Evolutionary conservation across 2,329 filamentous ascomycete genomes (phyloP), one percentile per base, ranked within the genome.

Genomic region (Sarocladium kiliense): DNA sequence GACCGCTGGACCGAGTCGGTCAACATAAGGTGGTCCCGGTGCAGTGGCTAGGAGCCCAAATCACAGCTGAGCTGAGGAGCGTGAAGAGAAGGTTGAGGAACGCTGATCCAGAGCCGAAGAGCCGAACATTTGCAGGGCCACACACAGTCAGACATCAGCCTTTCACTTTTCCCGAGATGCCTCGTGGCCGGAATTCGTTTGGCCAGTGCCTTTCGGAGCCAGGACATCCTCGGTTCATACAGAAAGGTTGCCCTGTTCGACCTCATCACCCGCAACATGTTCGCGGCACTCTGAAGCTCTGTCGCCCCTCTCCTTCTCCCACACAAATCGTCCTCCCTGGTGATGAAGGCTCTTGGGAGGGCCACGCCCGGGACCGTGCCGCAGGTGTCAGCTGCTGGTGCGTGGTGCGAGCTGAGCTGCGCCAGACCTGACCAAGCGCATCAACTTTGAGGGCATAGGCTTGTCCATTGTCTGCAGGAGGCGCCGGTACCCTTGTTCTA

Each of bases 1-100:
- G 71, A 71, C 77, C 79, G 76, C 86, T 86, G 87, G 87, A 81
- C 76, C 68, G 65, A 64, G 74, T 68, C 77, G 80, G 78, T 75
- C 77, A 70, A 63, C 53, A 68, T 58, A 66, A 69, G 72, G 67
- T 68, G 58, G 71, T 65, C 59, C 59, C 64, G 65, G 65, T 56
- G 69, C 66, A 53, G 50, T 53, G 50, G 50, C 36, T 27, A 30
- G n/a, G 44, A 23, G 25, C 47, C 69, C 16, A 85, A 74, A 73
- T 75, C 3, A 78, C 75, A 12, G 73, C 73, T 0, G 78, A 77
- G 39, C 75, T 70, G 2, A 75, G 70, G 1, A 84, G 73, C 82
- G 81, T 85, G 58, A 30, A 81, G 79, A 14, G 74, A 67, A 55
- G 85, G 80, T 16, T 76, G 71, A 11, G 74, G 67, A 34, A 83